These are phyloP conservation scores for Neofusicoccum umdonicola DNA, from an alignment of 2,329 filamentous ascomycete species.

Conservation along the genomic window DNA sequence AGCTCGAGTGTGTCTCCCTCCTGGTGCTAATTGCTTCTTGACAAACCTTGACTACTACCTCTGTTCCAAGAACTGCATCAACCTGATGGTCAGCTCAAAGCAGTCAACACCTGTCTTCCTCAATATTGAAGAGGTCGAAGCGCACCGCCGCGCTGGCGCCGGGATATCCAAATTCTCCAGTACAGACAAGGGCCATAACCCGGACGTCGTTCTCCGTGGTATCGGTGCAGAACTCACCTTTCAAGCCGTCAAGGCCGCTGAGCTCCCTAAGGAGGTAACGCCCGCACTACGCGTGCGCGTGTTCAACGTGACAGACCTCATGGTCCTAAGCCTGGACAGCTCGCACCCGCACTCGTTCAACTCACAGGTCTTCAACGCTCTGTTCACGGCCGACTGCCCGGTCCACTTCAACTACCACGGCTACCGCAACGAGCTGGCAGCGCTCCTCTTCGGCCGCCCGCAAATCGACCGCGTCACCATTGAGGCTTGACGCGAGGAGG, in stretches of 20 bases:
- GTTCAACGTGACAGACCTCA: conserved; percentile 65
- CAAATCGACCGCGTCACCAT: conserved; percentile 54
- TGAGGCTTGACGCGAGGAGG: conserved; percentile 63
- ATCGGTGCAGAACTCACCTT: conserved; percentile 66
- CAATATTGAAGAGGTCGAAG: conserved; percentile 57
- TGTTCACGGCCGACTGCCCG: conserved; percentile 57
- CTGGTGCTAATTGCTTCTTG: conserved; percentile 66
- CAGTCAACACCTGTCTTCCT: conserved; percentile 64
- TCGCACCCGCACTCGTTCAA: conserved; percentile 60
- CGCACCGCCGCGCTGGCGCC: conserved; percentile 59
- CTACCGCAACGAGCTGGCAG: conserved; percentile 60
- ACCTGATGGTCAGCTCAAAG: conserved; percentile 67
- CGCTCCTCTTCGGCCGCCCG: conserved; percentile 59
- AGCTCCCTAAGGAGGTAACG: conserved; percentile 50
- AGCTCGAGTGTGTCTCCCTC: conserved; percentile 64
- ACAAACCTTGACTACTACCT: conserved; percentile 63
- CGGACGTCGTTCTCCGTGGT: conserved; percentile 63
- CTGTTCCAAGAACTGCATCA: conserved; percentile 62
- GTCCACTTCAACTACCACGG: conserved; percentile 69
- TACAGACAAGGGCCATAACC: conserved; percentile 53
- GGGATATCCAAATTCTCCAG: conserved; percentile 63
- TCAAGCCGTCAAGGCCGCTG: conserved; percentile 61
- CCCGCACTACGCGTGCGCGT: conserved; percentile 59
- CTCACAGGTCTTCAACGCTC: conserved; percentile 50
- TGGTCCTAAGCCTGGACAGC: conserved; percentile 58